Conservation (phyloP, 2,329 filamentous ascomycete species). For the Macrophomina phaseolina region DNA sequence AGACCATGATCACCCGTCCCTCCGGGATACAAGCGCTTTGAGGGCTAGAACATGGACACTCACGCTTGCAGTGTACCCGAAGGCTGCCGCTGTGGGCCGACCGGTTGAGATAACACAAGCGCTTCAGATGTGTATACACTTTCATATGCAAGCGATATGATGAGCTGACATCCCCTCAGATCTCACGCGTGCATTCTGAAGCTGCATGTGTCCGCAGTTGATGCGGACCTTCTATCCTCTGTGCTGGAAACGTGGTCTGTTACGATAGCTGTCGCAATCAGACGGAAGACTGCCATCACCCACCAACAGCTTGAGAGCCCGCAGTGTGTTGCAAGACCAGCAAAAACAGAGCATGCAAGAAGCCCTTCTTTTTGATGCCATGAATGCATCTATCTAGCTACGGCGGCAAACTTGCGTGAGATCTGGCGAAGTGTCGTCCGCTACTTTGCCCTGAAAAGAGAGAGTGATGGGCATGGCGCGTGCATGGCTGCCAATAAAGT, state of each 20-base stretch:
- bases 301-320: background rate
- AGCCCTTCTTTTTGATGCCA: no score
- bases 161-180: background rate
- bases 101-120: background rate
- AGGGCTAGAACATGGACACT: no score
- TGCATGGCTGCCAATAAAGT: slow-evolving; percentile 2
- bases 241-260: slow-evolving; percentile 8
- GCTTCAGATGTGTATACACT: background rate
- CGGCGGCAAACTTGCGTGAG: background rate
- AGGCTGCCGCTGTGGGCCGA: background rate
- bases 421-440: background rate
- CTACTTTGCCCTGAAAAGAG: background rate
- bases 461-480: background rate
- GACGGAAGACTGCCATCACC: background rate
- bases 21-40: no score
- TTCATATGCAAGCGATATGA: slow-evolving; percentile 7
- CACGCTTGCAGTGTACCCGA: background rate
- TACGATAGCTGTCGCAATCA: background rate
- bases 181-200: background rate
- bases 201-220: background rate
- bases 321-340: background rate
- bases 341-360: background rate
- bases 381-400: background rate
- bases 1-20: no score
- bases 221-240: slow-evolving; percentile 2